These are phyloP conservation scores for Neoscytalidium dimidiatum DNA, from an alignment of 2,329 filamentous ascomycete species.

Conservation along the genomic window DNA sequence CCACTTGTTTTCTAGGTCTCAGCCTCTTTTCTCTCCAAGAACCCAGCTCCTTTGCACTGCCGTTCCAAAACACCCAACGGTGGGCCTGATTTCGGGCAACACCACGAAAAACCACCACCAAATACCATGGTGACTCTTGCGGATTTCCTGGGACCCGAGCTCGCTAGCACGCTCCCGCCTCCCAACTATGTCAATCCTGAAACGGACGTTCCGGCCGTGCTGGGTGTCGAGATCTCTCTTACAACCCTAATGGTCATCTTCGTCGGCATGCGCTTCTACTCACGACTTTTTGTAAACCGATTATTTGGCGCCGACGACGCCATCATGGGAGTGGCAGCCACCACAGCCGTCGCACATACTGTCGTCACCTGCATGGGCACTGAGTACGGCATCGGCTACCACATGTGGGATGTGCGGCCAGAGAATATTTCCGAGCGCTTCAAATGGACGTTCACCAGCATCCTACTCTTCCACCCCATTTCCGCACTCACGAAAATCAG, in stretches of 20 bases:
- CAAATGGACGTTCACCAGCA: background rate
- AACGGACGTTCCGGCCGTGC: background rate
- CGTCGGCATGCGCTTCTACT: constrained; percentile 24
- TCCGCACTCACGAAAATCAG: constrained; percentile 28
- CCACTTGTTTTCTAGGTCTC: background rate
- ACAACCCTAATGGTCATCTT: constrained; percentile 24
- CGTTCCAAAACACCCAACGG: background rate
- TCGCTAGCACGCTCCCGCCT: background rate
- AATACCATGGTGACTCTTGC: background rate
- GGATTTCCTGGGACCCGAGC: background rate
- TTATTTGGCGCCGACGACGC: constrained; percentile 31
- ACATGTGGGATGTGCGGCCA: constrained; percentile 25
- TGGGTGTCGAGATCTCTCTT: constrained; percentile 27
- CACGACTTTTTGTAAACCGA: constrained; percentile 28
- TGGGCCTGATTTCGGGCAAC: background rate
- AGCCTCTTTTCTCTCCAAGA: background rate
- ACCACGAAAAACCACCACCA: background rate
- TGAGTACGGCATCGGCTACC: constrained; percentile 29
- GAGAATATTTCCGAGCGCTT: background rate
- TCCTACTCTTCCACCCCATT: constrained; percentile 22
- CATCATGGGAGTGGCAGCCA: constrained; percentile 29
- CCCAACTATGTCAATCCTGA: background rate
- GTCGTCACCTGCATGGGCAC: constrained; percentile 30
- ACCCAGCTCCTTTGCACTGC: background rate
- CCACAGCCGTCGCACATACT: constrained; percentile 25